Conservation (phyloP, 352 stramenopile genomes). For the Globisporangium uncinulatum region DNA sequence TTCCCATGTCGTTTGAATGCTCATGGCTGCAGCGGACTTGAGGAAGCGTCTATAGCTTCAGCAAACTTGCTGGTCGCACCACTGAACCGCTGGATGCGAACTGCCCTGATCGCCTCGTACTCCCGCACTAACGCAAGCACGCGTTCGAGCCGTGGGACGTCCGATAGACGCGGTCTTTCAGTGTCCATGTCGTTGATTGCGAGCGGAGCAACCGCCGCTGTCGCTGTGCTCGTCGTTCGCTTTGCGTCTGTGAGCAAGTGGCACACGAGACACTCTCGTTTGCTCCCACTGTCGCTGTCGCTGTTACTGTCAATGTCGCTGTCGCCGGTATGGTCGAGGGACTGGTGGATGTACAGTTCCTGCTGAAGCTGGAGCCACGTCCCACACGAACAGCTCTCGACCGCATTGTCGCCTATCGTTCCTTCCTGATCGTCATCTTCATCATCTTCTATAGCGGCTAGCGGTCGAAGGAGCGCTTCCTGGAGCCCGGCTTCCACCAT, state of each 20-base stretch:
- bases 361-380: constrained; percentile 14
- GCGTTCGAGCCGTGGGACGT: background rate
- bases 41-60: background rate
- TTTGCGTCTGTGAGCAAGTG: constrained; percentile 9
- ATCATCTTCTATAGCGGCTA: no score
- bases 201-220: background rate
- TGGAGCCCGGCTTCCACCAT: constrained; percentile 47
- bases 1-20: background rate
- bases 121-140: constrained; percentile 7
- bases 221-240: background rate
- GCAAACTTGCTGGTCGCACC: background rate
- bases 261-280: constrained; percentile 9
- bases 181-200: background rate
- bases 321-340: constrained; percentile 8
- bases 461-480: constrained; percentile 6
- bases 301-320: no score
- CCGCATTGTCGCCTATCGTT: background rate
- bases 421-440: background rate
- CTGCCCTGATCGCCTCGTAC: constrained; percentile 7
- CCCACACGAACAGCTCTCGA: constrained; percentile 12
- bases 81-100: constrained; percentile 2
- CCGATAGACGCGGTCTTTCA: background rate
- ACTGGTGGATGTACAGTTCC: constrained; percentile 13
- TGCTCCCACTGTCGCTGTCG: background rate
- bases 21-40: background rate